Evolutionary conservation across 1,139 yeast genomes (phyloP), one percentile per base, ranked within the genome.

Genomic region (Saccharomycopsis crataegensis): DNA sequence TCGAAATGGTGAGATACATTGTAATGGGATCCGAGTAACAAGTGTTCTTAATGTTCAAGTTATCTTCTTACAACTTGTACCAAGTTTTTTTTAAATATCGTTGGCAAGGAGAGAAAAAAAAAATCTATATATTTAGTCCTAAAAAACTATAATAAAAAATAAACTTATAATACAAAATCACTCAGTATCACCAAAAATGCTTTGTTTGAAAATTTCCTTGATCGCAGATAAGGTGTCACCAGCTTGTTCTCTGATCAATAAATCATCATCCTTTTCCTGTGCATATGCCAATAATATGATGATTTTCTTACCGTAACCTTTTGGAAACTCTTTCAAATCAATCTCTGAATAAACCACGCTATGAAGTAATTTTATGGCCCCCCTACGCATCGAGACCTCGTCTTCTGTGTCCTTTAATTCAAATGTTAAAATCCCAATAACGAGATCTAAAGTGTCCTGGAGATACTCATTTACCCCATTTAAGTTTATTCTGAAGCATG

Each of bases 351-450:
- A 64, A 1, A 86, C 66, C 58, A 88, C 68, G 62, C 88, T 94
- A 58, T 80, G 78, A 2, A 88, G 69, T 40, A 89, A 67, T 12
- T 83, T 85, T 3, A 88, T 76, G 0, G 96, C 90, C 0, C 95
- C 74, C 48, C 97, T 72, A 59, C 95, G 74, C 78, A 91, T 76
- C 0, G 83, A 69, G 0, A 81, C 73, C 49, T 72, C 69, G 1
- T 78, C 80, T 2, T 60, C 60, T 3, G 31, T 14, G 12, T 45
- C 46, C 34, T 63, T 61, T 0, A 73, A 67, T 74, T 96, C 76
- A 73, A 78, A 62, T 65, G 75, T 82, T 48, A 93, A 67, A 0
- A 91, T 77, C 2, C 96, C 96, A 46, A 87, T 65, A 0, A 87
- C 81, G 63, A 94, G 82, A 63, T 89, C 96, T 47, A 88, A 67